Evolutionary conservation across 257 asterid genomes (phyloP).

Genomic region (Paulownia fortunei): DNA sequence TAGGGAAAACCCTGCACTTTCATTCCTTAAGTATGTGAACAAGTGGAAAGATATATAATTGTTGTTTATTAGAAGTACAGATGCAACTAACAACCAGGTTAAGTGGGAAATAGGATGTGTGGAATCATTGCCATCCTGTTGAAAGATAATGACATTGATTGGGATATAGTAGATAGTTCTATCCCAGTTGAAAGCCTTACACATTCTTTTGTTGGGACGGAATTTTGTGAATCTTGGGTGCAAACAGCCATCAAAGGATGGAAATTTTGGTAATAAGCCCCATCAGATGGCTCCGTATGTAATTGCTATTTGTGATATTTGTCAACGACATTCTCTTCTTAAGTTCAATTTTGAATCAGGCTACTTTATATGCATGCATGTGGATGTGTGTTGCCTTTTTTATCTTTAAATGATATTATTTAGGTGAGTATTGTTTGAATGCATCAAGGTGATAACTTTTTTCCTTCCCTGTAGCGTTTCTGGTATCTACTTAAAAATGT

Average conservation of each 20-base stretch:
- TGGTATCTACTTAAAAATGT: background rate
- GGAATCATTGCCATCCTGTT: conserved; percentile 25
- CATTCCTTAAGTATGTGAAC: conserved; percentile 93
- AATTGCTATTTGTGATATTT: conserved; percentile 16
- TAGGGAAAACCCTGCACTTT: conserved; percentile 64
- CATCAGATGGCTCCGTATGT: conserved; percentile 28
- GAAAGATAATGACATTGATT: conserved; percentile 27
- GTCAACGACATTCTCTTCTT: background rate
- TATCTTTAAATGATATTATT: background rate
- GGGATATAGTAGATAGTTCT: conserved; percentile 37
- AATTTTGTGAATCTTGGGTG: conserved; percentile 20
- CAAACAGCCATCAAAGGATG: conserved; percentile 19
- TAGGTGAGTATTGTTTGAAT: background rate
- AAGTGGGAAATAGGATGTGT: conserved; percentile 30
- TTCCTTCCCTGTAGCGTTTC: too few relatives aligned
- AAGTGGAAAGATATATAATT: conserved; percentile 68
- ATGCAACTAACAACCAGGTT: conserved; percentile 37
- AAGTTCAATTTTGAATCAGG: background rate
- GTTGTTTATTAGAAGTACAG: conserved; percentile 34
- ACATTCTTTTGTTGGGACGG: conserved; percentile 55
- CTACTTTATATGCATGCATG: background rate
- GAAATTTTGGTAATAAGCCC: conserved; percentile 43
- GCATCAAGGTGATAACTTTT: background rate
- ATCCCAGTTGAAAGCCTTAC: conserved; percentile 30
- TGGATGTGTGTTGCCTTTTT: background rate